phyloP scores from a whole-genome alignment of 768 basidiomycete genomes.

The Amanita polypyramis region DNA sequence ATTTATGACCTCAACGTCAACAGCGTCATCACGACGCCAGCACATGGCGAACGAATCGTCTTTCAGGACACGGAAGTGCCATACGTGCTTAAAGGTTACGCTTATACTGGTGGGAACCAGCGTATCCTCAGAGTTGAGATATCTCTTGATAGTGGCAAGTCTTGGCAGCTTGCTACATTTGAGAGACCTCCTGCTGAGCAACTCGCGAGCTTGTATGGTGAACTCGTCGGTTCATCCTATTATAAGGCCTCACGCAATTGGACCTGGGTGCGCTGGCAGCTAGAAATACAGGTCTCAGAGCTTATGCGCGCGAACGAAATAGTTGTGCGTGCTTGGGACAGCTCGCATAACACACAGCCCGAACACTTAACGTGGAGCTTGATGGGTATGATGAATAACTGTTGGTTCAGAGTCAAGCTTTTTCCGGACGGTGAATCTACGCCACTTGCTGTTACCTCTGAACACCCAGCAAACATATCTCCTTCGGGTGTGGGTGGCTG shows the following conservation, averaged over 20 bases:
- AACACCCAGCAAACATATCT: constrained; percentile 25
- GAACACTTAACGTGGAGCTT: constrained; percentile 50
- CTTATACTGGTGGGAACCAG: constrained; percentile 52
- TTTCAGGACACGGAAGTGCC: constrained; percentile 15
- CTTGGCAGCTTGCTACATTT: constrained; percentile 32
- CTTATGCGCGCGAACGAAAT: constrained; percentile 28
- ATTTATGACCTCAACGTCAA: constrained; percentile 52
- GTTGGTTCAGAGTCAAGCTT: constrained; percentile 21
- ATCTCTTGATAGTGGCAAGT: constrained; percentile 39
- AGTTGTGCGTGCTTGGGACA: constrained; percentile 46
- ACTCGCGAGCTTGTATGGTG: not conserved
- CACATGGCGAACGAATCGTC: constrained; percentile 33
- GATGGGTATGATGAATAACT: constrained; percentile 56
- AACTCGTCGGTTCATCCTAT: not conserved
- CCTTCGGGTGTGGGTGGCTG: constrained; percentile 39
- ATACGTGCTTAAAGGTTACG: constrained; percentile 44
- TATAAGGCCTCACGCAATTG: constrained; percentile 1
- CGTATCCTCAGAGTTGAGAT: constrained; percentile 49
- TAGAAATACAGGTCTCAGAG: constrained; percentile 22
- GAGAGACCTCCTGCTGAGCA: not conserved
- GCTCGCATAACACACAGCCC: constrained; percentile 37
- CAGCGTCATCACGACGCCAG: constrained; percentile 43
- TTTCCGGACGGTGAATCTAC: not conserved
- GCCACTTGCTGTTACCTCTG: constrained; percentile 45
- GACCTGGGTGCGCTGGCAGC: constrained; percentile 48